Evolutionary conservation across 2,329 filamentous ascomycete species (phyloP).

Genomic region (Scolecobasidium constrictum): DNA sequence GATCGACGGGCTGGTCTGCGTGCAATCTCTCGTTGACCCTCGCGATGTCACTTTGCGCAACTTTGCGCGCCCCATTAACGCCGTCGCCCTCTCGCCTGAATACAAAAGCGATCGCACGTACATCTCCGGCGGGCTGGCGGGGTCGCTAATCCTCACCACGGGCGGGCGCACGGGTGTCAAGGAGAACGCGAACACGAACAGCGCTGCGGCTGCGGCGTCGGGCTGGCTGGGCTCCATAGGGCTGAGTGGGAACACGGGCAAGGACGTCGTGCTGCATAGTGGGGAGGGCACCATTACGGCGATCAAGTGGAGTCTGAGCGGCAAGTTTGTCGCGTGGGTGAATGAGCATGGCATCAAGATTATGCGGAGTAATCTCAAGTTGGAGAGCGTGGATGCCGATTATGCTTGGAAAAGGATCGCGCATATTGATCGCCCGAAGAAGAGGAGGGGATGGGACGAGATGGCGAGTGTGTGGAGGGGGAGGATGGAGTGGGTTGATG

Average conservation of each 20-base stretch:
- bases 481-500: slow-evolving; percentile 85
- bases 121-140: slow-evolving; percentile 80
- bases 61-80: slow-evolving; percentile 84
- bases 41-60: slow-evolving; percentile 89
- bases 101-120: slow-evolving; percentile 85
- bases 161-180: slow-evolving; percentile 71
- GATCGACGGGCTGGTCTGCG: slow-evolving; percentile 89
- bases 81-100: slow-evolving; percentile 87
- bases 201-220: slow-evolving; percentile 71
- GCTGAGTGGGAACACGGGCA: slow-evolving; percentile 64
- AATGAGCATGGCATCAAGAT: slow-evolving; percentile 98
- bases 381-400: slow-evolving; percentile 66
- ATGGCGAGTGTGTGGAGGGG: slow-evolving; percentile 97
- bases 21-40: slow-evolving; percentile 74
- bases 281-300: slow-evolving; percentile 85
- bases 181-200: slow-evolving; percentile 75
- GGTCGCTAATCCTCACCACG: slow-evolving; percentile 74
- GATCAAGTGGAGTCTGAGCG: slow-evolving; percentile 90
- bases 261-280: slow-evolving; percentile 77
- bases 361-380: slow-evolving; percentile 78
- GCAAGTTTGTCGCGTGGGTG: slow-evolving; percentile 87
- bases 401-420: slow-evolving; percentile 91
- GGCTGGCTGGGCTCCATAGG: slow-evolving; percentile 90
- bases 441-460: slow-evolving; percentile 76
- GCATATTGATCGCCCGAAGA: slow-evolving; percentile 76